Conservation (phyloP, 2,329 filamentous ascomycete genomes). For the Penicillium sp. region DNA sequence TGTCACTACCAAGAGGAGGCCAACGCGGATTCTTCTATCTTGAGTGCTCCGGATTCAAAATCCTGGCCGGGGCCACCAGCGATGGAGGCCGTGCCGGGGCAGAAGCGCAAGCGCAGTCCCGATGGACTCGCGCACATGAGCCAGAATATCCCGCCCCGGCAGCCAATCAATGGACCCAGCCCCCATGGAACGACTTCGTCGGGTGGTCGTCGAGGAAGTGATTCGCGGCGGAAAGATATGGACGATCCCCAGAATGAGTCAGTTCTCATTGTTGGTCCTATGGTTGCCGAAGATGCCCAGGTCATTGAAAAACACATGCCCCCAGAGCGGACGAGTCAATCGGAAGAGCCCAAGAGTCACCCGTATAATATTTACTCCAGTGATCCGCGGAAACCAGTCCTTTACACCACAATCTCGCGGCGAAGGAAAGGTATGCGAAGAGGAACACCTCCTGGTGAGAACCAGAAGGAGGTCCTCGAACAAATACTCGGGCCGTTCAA, state of each 20-base stretch:
- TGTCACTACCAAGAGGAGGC: constrained; percentile 55
- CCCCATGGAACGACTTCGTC: constrained; percentile 26
- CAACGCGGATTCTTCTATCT: constrained; percentile 25
- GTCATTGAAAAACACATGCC: constrained; percentile 61
- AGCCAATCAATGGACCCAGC: constrained; percentile 27
- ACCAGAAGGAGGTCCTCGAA: constrained; percentile 57
- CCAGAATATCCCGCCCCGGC: constrained; percentile 17
- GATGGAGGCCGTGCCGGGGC: constrained; percentile 28
- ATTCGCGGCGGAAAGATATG: constrained; percentile 32
- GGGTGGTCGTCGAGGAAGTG: constrained; percentile 31
- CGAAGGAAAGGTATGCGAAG: constrained; percentile 49
- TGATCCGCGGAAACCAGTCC: constrained; percentile 47
- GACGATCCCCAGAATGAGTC: constrained; percentile 45
- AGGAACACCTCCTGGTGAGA: constrained; percentile 47
- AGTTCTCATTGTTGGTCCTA: constrained; percentile 60
- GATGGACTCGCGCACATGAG: constrained; percentile 27
- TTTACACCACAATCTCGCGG: constrained; percentile 52
- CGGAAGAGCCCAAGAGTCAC: constrained; percentile 43
- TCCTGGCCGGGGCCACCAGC: constrained; percentile 30
- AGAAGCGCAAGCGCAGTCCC: constrained; percentile 41
- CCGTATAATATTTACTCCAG: constrained; percentile 54
- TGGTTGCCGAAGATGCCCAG: constrained; percentile 60
- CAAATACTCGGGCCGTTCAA: constrained; percentile 59
- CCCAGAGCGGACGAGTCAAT: constrained; percentile 40
- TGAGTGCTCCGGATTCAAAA: constrained; percentile 29